Evolutionary conservation across 192 early-diverging fungal genomes (phyloP), one percentile per base, ranked within the genome.

Genomic region (Podochytrium sp.): DNA sequence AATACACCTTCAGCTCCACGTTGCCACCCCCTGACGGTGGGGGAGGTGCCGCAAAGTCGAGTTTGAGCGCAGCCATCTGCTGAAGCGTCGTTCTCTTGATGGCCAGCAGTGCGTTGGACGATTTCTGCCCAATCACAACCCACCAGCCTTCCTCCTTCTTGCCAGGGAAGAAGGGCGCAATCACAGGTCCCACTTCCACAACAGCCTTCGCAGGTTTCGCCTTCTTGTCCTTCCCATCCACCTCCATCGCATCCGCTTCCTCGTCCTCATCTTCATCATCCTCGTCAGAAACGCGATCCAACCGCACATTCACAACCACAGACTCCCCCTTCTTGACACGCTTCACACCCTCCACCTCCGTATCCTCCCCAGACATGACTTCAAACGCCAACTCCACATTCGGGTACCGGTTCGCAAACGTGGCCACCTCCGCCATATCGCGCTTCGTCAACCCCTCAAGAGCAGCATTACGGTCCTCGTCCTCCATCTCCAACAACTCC

Each of bases 71-170:
- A 37, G 91, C 80, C 52, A 81, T 75, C 35, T 87, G 74, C 49
- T 89, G 89, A 27, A 98, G 67, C 2, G 84, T 87, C 18, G 92
- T 81, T n/a, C 96, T 81, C 84, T 98, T 98, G 75, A 99, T 94
- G 1, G 92, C 92, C 59, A 95, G 65, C 51, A 99, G 79, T 6
- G 92, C 78, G 75, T 96, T 95, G 2, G 82, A 81, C 18, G 83
- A 72, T 12, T 90, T 79, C 34, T 97, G 94, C 25, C 93, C 96
- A 41, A 99, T 74, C 5, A 99, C 93, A 64, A 98, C 79, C 98
- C 98, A 99, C 98, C 98, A 99, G 16, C 91, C 91, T 80, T 99
- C 98, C 55, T 93, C 90, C 80, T 96, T 94, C 79, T 87, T 80
- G 23, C 81, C 79, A 6, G 98, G 96, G 86, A 93, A 99, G 84